Conservation (phyloP, 352 stramenopile species). For the Pythium volutum region DNA sequence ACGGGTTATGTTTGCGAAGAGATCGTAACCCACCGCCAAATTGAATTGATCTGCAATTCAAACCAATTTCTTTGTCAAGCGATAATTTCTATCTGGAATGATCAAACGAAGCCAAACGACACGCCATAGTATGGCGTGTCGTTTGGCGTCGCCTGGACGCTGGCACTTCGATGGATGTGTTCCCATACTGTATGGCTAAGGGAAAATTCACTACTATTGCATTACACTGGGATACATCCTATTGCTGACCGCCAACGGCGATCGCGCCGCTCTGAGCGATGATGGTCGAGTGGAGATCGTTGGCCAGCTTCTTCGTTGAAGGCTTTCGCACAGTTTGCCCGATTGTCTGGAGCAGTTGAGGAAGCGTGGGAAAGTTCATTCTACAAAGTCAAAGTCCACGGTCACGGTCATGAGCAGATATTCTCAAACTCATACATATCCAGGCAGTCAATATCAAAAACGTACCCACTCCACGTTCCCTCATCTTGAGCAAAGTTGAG, state of each 20-base stretch:
- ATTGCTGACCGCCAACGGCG: conserved; percentile 24
- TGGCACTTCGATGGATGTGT: no score
- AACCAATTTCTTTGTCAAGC: not conserved
- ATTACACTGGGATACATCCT: conserved; percentile 24
- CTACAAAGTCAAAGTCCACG: conserved; percentile 21
- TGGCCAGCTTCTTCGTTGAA: conserved; percentile 70
- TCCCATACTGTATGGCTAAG: no score
- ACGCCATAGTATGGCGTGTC: no score
- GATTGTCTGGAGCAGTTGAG: conserved; percentile 57
- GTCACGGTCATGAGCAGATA: not conserved
- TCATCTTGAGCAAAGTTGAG: conserved; percentile 63
- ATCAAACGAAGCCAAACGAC: not conserved
- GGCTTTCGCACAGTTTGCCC: conserved; percentile 54
- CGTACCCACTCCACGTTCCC: conserved; percentile 26
- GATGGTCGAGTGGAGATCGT: conserved; percentile 62
- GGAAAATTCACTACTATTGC: conserved; percentile 14
- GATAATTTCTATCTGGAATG: not conserved
- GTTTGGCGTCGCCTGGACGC: no score
- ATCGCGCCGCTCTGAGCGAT: conserved; percentile 32
- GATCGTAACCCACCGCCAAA: not conserved
- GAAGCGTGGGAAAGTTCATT: conserved; percentile 54
- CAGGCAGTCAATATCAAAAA: not conserved
- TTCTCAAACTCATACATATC: not conserved
- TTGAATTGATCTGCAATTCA: conserved; percentile 15
- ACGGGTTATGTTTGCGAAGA: conserved; percentile 1